Base-by-base conservation (phyloP, 202 grass and related monocot genomes). In the Panicum virgatum region DNA sequence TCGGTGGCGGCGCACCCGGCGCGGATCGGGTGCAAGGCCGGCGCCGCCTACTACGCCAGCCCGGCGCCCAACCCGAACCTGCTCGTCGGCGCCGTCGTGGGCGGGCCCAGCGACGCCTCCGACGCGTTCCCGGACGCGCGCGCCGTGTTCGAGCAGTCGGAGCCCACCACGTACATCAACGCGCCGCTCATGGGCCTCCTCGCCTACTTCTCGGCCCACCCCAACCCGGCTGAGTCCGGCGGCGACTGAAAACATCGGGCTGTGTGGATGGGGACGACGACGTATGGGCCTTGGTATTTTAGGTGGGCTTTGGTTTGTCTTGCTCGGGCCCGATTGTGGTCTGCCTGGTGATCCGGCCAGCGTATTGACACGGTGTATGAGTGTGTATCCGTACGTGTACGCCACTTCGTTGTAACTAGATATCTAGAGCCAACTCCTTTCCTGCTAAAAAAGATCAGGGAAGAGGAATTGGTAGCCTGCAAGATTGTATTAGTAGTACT, bases 141-240 rank as follows among this genome's bases (percentile, higher is more conserved):
- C 12, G 85, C 91, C 7, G 75, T 73, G 12, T 97, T 97, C 76
- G 91, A 97, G 88, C 94, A 97, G 87, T 97, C 94, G 0, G 94
- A 97, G 89, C 94, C 94, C 53, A 97, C 94, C 37, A 97, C 94
- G 29, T 97, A 97, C 83, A 97, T 97, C 60, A 97, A 97, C 76
- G 94, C 94, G 37, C 91, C 94, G 59, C 86, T 97, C 68, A 74
- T 94, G 62, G 94, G 91, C 82, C 91, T 97, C 51, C 79, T 97
- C 54, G 94, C 87, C 13, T 92, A 92, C 86, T 92, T 97, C 87
- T 94, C 89, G 15, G 87, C 89, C 4, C 91, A 94, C 37, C 94
- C 91, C 0, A 91, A 97, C 79, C 94, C 91, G 0, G 70, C 85
- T 18, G 90, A 86, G 15, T 90, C 85, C 73, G 75, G 39, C 20